Percentiles rank a stretch among this genome's conserved stretches.
Conservation (phyloP, 202 grass and related monocot species). For the Cymbopogon flexuosus region DNA sequence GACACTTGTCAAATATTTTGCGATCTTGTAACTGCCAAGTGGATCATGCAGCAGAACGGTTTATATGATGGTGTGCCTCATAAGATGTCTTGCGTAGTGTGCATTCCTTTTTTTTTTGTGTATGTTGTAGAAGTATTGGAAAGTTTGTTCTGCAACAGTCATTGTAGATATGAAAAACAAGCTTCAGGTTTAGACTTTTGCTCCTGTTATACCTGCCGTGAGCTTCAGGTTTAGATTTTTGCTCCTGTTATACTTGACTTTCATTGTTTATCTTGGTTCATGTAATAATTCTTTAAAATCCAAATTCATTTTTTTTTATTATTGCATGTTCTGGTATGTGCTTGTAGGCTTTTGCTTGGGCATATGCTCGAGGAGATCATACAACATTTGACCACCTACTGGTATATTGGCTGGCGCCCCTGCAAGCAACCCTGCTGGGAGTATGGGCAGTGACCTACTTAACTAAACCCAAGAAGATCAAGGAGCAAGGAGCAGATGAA, state of each 20-base stretch:
- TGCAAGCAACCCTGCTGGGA: conserved; percentile 75
- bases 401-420: conserved; percentile 87
- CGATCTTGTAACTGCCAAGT: neutral
- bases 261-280: neutral
- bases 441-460: conserved; percentile 59
- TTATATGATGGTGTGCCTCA: neutral
- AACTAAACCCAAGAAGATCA: conserved; percentile 48
- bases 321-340: conserved; percentile 5
- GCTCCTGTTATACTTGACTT: neutral
- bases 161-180: neutral
- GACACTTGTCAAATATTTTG: neutral
- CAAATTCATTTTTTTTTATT: conserved; percentile 3
- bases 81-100: neutral
- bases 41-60: neutral
- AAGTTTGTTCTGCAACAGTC: neutral
- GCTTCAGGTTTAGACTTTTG: neutral
- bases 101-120: neutral
- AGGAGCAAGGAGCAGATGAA: conserved; percentile 37
- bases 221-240: neutral
- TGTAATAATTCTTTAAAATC: neutral
- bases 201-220: neutral
- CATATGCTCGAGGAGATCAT: conserved; percentile 88
- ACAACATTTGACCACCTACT: conserved; percentile 67
- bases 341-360: conserved; percentile 85
- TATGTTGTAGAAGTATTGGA: neutral